Conservation (phyloP, 2,329 filamentous ascomycete genomes). For the Pochonia chlamydosporia region DNA sequence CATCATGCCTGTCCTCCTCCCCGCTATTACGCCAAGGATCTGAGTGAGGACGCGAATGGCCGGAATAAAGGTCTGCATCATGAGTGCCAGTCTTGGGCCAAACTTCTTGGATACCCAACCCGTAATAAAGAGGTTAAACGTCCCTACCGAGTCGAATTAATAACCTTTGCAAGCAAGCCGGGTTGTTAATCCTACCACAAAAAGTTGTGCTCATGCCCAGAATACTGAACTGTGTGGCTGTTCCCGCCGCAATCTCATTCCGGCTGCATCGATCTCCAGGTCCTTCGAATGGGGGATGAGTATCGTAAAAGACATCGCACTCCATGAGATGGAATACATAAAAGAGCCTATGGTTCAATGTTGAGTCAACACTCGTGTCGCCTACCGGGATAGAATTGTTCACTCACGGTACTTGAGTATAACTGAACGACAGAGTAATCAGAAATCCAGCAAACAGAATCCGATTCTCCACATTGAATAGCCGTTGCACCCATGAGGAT, state of each 20-base stretch:
- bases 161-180: no score
- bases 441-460: constrained; percentile 55
- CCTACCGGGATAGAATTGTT: neutral
- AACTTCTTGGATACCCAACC: constrained; percentile 61
- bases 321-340: constrained; percentile 68
- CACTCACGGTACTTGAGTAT: constrained; percentile 43
- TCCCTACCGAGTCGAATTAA: constrained; percentile 19
- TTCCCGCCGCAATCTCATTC: constrained; percentile 58
- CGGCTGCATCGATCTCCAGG: constrained; percentile 50
- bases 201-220: constrained; percentile 63
- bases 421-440: constrained; percentile 46
- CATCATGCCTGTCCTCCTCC: constrained; percentile 56
- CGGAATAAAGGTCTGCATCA: constrained; percentile 59
- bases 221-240: constrained; percentile 57
- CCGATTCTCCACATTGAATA: constrained; percentile 33
- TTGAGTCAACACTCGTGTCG: neutral
- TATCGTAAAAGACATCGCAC: constrained; percentile 62
- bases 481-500: neutral
- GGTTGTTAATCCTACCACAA: constrained; percentile 40
- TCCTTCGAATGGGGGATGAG: constrained; percentile 44
- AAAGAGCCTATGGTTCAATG: constrained; percentile 31
- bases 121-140: constrained; percentile 61
- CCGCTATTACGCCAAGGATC: constrained; percentile 57
- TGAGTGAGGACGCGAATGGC: constrained; percentile 59
- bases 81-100: constrained; percentile 56